These are phyloP conservation scores for Pyrus pyrifolia DNA, from an alignment of 306 rosid genomes.

Conservation along the genomic window DNA sequence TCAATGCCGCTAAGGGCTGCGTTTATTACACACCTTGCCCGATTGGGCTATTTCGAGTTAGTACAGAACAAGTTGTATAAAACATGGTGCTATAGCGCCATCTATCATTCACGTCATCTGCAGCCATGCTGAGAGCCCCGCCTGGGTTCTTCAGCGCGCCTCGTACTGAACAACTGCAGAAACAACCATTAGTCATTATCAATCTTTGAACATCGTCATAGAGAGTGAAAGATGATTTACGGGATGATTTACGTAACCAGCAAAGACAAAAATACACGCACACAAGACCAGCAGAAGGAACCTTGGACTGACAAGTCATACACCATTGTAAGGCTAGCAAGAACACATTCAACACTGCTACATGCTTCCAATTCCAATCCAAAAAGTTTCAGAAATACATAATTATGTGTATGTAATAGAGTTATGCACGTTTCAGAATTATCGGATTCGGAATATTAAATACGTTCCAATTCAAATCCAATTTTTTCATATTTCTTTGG, in stretches of 20 bases:
- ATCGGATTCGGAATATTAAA: no score
- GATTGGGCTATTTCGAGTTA: background rate
- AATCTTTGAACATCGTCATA: background rate
- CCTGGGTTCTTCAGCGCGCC: background rate
- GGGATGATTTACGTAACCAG: background rate
- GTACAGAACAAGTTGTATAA: background rate
- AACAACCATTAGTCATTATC: background rate
- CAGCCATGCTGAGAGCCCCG: background rate
- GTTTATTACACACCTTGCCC: background rate
- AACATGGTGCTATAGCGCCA: background rate
- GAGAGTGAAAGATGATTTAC: background rate
- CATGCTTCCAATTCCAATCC: no score
- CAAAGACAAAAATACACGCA: no score
- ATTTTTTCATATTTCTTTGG: no score
- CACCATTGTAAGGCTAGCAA: background rate
- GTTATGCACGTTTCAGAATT: no score
- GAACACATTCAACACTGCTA: background rate
- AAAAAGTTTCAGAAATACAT: no score
- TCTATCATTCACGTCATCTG: background rate
- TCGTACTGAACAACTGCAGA: constrained; percentile 10
- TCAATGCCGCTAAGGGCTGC: background rate
- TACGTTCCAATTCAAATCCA: no score
- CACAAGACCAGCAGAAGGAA: background rate
- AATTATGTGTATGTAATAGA: no score
- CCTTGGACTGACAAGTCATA: background rate